A percentile compares a stretch with the other conserved stretches of the same genome.
phyloP scores from a whole-genome alignment of 768 basidiomycete species.

The Tulasnella sp. region DNA sequence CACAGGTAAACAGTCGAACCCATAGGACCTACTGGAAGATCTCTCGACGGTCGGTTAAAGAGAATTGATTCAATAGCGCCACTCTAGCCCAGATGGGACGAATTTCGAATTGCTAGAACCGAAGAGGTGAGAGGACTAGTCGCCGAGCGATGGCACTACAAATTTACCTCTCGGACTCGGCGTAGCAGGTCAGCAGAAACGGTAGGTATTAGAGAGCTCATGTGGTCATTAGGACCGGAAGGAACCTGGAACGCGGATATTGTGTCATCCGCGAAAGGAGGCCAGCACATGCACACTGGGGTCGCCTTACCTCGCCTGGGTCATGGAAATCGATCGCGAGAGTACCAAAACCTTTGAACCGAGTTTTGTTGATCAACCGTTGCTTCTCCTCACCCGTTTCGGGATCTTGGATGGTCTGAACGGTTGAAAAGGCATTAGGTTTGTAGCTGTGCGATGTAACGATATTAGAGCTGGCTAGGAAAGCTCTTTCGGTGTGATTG shows the following conservation, averaged over 20 bases:
- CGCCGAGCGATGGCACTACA: conserved; percentile 21
- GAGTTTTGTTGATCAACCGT: conserved; percentile 75
- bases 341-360: conserved; percentile 83
- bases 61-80: conserved; percentile 79
- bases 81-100: conserved; percentile 89
- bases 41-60: conserved; percentile 55
- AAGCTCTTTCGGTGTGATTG: not conserved
- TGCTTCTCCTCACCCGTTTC: conserved; percentile 78
- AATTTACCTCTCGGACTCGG: conserved; percentile 32
- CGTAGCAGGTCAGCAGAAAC: conserved; percentile 52
- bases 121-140: conserved; percentile 11
- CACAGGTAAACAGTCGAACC: not conserved
- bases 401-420: conserved; percentile 62
- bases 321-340: conserved; percentile 39
- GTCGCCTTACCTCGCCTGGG: conserved; percentile 30
- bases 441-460: conserved; percentile 61
- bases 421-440: conserved; percentile 68
- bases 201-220: not conserved
- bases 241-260: not conserved
- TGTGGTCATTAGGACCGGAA: conserved; percentile 28
- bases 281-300: not conserved
- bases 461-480: not conserved
- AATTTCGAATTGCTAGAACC: conserved; percentile 57
- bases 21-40: conserved; percentile 61
- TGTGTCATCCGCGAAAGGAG: not conserved